Evolutionary conservation across 2,329 filamentous ascomycete genomes (phyloP), one percentile per base, ranked within the genome.

Genomic region (Colletotrichum sublineola): DNA sequence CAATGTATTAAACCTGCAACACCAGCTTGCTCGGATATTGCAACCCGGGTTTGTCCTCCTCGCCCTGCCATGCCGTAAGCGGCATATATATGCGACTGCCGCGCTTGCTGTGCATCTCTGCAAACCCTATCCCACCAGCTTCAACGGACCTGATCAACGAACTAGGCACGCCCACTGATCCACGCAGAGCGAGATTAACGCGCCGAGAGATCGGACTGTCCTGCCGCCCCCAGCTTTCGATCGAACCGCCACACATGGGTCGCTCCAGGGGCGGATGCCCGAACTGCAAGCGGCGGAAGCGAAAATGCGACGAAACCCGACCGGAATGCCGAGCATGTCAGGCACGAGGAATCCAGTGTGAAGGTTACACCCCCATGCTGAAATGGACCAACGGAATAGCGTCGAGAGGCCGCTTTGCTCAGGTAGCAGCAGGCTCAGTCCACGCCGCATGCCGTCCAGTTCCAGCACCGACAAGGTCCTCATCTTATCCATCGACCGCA

Each of bases 241-340:
- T 20, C 14, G 12, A 52, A 12, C 36, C 29, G 44, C 52, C 31
- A 64, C 44, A 7, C 31, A 74, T 74, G 73, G 70, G 52, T 42
- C 70, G 73, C 24, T 73, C 73, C n/a, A 65, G 73, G 63, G 63
- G 70, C 58, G 73, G 70, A n/a, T 74, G 73, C 57, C 65, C 62
- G 57, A 73, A 74, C 33, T 74, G 73, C 66, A 74, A 73, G 58
- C 70, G 73, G 15, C 62, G 73, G 33, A 74, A 74, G 67, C 62
- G 73, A 18, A 75, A 75, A 61, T 75, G 74, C 24, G 75, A 75
- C 62, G 75, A 75, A 50, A 60, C 60, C 48, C 74, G 72, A 18
- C 74, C 75, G 18, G 69, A 63, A 31, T 75, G 75, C 56, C 67
- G 52, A 33, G 70, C 65, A 33, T 75, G 75, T 15, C 38, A 29